A percentile compares a stretch with the other conserved stretches of the same genome.
Conservation (phyloP, 257 asterid species). For the Nicotiana knightiana region DNA sequence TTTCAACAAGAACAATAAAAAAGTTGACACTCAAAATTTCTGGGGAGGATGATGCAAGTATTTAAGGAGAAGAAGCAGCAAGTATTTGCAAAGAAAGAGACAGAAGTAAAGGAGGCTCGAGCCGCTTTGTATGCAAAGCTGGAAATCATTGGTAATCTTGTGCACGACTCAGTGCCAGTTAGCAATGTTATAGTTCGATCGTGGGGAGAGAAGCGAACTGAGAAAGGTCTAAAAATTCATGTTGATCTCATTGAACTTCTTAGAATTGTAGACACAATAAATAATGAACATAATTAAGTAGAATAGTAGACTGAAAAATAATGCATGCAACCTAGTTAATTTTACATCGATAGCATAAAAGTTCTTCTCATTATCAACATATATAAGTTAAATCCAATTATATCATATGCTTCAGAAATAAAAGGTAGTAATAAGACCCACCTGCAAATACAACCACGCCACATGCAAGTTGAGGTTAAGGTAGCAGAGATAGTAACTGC, state of each 20-base stretch:
- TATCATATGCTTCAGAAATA: not conserved
- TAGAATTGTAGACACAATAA: slow-evolving; percentile 41
- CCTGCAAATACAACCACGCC: not conserved
- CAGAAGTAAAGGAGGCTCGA: slow-evolving; percentile 69
- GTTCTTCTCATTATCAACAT: not conserved
- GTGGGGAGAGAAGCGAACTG: slow-evolving; percentile 72
- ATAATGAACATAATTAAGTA: no score
- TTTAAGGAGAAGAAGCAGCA: not conserved
- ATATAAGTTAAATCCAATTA: not conserved
- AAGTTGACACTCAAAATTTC: no score
- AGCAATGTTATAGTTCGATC: slow-evolving; percentile 45
- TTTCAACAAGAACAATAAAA: no score
- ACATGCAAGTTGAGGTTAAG: not conserved
- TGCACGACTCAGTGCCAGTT: slow-evolving; percentile 85
- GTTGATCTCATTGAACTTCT: slow-evolving; percentile 95
- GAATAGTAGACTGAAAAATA: not conserved
- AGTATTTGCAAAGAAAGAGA: slow-evolving; percentile 43
- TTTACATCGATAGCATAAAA: not conserved
- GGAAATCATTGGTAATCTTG: slow-evolving; percentile 67
- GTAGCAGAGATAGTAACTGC: not conserved
- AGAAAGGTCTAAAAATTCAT: slow-evolving; percentile 70
- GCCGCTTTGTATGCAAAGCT: slow-evolving; percentile 48
- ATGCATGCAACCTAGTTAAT: not conserved
- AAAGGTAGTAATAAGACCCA: not conserved
- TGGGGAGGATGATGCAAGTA: no score